A percentile compares a stretch with the other conserved stretches of the same genome.
Evolutionary conservation across 169 alveolate species (phyloP).

Genomic region (Perkinsus olseni): DNA sequence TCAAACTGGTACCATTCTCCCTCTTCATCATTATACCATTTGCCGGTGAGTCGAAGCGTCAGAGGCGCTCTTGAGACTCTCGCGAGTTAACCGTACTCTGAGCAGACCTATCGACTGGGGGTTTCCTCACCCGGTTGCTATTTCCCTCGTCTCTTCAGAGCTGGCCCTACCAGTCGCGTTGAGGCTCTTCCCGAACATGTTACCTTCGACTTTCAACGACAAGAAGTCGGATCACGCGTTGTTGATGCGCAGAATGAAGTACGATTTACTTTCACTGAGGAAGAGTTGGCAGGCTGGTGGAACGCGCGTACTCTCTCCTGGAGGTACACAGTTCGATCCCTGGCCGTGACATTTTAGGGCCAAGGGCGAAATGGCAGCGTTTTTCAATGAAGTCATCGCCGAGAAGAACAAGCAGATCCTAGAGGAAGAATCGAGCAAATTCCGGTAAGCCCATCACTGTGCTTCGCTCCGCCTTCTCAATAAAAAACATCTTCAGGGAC

Average conservation of each 20-base stretch:
- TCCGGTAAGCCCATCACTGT: conserved; percentile 19
- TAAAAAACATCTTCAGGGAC: conserved; percentile 33
- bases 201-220: conserved; percentile 72
- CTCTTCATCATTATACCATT: conserved; percentile 70
- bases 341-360: conserved; percentile 38
- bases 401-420: conserved; percentile 49
- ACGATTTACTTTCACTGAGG: neutral
- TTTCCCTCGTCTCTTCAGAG: conserved; percentile 30
- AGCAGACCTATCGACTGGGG: no score
- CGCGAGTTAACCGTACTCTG: no score
- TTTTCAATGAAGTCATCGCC: conserved; percentile 66
- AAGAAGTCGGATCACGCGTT: conserved; percentile 17
- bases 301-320: neutral
- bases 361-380: conserved; percentile 68
- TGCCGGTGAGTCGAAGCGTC: conserved; percentile 40
- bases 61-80: no score
- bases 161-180: conserved; percentile 68
- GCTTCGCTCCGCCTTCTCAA: conserved; percentile 45
- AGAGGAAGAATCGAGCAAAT: conserved; percentile 22
- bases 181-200: conserved; percentile 69
- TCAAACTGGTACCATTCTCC: conserved; percentile 74
- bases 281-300: neutral
- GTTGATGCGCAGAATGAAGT: conserved; percentile 8
- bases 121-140: neutral
- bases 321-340: neutral